Conservation (phyloP, 352 stramenopile genomes). For the Pythium aphanidermatum region DNA sequence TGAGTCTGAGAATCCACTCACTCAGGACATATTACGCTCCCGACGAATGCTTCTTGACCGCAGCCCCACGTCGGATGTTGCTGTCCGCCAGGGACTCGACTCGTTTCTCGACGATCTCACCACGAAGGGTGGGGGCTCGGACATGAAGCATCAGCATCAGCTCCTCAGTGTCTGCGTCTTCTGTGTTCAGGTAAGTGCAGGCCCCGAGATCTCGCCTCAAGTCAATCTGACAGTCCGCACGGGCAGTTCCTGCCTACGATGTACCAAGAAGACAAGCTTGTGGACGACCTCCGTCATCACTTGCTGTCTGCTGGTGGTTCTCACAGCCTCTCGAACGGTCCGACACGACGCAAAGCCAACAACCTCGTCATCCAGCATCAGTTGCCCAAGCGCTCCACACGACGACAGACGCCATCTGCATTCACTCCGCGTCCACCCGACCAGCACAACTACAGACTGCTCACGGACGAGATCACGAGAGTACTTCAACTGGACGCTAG, state of each 20-base stretch:
- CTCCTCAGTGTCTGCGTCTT: slow-evolving; percentile 44
- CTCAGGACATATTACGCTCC: slow-evolving; percentile 46
- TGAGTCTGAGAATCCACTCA: slow-evolving; percentile 3
- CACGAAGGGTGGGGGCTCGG: slow-evolving; percentile 1
- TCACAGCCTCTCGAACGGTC: slow-evolving; percentile 2
- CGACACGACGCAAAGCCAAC: slow-evolving; percentile 18
- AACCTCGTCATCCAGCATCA: slow-evolving; percentile 63
- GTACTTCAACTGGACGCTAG: slow-evolving; percentile 45
- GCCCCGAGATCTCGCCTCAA: too few species aligned
- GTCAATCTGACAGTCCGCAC: too few species aligned
- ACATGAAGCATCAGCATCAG: slow-evolving; percentile 21
- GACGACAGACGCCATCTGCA: background rate
- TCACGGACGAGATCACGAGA: slow-evolving; percentile 42
- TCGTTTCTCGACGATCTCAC: slow-evolving; percentile 42
- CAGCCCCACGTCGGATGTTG: slow-evolving; percentile 20
- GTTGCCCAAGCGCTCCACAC: slow-evolving; percentile 13
- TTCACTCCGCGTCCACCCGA: background rate
- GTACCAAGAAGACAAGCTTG: slow-evolving; percentile 31
- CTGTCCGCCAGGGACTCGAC: slow-evolving; percentile 28
- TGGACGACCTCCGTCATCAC: slow-evolving; percentile 29
- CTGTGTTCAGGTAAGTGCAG: slow-evolving; percentile 30
- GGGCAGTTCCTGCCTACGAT: slow-evolving; percentile 46
- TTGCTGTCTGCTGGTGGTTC: slow-evolving; percentile 15
- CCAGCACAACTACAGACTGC: slow-evolving; percentile 34
- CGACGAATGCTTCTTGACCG: slow-evolving; percentile 49